Evolutionary conservation across 75 land plant species (phyloP).

Genomic region (Pinus taeda): DNA sequence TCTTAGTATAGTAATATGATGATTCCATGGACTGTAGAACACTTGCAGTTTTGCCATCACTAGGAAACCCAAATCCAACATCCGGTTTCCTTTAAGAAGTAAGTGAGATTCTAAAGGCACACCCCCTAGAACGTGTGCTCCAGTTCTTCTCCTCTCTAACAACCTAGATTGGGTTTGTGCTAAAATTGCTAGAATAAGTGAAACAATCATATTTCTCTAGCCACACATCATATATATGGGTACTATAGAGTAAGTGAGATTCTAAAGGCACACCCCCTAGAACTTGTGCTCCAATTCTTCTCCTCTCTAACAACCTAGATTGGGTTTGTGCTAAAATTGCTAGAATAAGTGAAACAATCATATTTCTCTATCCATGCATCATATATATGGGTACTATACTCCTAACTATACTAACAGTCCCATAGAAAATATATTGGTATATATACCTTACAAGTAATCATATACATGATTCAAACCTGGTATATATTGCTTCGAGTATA

Average conservation of each 20-base stretch:
- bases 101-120: slow-evolving; percentile 40
- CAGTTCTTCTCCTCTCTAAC: slow-evolving; percentile 39
- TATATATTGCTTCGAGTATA: too few species aligned
- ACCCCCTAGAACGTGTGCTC: slow-evolving; percentile 64
- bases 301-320: background rate
- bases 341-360: slow-evolving; percentile 43
- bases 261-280: slow-evolving; percentile 66
- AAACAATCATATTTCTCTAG: slow-evolving; percentile 65
- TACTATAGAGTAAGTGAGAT: too few species aligned
- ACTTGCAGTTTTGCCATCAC: slow-evolving; percentile 24
- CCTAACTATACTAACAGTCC: too few species aligned
- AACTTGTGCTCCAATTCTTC: slow-evolving; percentile 64
- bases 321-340: slow-evolving; percentile 32
- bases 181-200: slow-evolving; percentile 49
- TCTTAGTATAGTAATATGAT: slow-evolving; percentile 72
- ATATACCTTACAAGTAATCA: too few species aligned
- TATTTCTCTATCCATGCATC: slow-evolving; percentile 73
- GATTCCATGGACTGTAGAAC: slow-evolving; percentile 94
- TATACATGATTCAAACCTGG: too few species aligned
- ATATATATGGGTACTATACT: slow-evolving; percentile 9
- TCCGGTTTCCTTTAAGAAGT: slow-evolving; percentile 39
- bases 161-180: too few species aligned
- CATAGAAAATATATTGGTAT: too few species aligned
- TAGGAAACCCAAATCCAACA: slow-evolving; percentile 59
- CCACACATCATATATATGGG: slow-evolving; percentile 51